Percentiles rank a stretch among this genome's conserved stretches.
phyloP scores from a whole-genome alignment of 2,329 filamentous ascomycete species.

The Exophiala spinifera region DNA sequence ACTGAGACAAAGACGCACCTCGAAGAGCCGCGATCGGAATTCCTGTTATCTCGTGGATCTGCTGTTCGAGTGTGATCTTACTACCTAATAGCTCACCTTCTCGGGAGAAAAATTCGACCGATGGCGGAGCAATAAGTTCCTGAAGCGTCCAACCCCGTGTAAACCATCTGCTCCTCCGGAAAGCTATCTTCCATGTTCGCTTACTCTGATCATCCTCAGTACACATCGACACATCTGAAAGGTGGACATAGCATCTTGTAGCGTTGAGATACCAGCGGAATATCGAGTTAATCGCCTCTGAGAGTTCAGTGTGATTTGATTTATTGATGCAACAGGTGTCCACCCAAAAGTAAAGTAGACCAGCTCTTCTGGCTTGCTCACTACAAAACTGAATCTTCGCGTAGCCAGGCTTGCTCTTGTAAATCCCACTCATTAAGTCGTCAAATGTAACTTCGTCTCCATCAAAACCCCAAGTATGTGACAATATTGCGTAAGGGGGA shows the following conservation, averaged over 20 bases:
- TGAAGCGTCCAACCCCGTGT: conserved; percentile 2
- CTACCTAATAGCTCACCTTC: conserved; percentile 1
- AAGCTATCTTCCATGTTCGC: background rate
- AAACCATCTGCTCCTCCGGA: conserved; percentile 19
- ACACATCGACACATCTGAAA: background rate
- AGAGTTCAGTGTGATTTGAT: background rate
- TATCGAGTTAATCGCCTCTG: background rate
- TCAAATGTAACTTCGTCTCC: background rate
- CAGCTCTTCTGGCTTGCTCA: background rate
- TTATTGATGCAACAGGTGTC: background rate
- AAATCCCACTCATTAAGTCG: background rate
- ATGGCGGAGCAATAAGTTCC: conserved; percentile 6
- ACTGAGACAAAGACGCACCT: conserved; percentile 5
- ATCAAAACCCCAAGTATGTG: conserved; percentile 3
- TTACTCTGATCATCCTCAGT: background rate
- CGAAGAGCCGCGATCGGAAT: conserved; percentile 9
- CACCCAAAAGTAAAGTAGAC: background rate
- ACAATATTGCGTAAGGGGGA: conserved; percentile 4
- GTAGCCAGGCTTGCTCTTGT: background rate
- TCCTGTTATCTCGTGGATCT: conserved; percentile 7
- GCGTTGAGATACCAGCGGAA: background rate
- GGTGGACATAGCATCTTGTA: background rate
- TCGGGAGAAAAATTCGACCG: conserved; percentile 7
- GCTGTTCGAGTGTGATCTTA: background rate
- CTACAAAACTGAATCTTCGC: background rate